Conservation (phyloP, 768 basidiomycete genomes). For the Holtermanniella nyarrowii region DNA sequence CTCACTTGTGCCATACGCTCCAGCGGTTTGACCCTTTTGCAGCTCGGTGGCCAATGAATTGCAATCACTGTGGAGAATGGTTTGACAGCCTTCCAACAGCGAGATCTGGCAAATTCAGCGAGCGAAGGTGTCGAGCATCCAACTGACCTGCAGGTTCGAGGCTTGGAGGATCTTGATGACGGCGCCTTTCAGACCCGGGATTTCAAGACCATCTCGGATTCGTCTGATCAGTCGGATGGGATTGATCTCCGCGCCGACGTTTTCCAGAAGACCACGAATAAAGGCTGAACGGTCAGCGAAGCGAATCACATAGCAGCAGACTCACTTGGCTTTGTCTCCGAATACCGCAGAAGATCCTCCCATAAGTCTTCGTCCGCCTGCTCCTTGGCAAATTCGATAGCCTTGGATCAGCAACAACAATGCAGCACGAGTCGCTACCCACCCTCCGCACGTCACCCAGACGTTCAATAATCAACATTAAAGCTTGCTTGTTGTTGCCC, state of each 20-base stretch:
- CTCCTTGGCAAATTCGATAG: constrained; percentile 96
- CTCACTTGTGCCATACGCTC: constrained; percentile 67
- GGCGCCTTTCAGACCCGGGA: constrained; percentile 86
- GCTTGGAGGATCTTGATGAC: constrained; percentile 95
- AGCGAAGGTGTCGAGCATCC: background rate
- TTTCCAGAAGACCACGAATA: constrained; percentile 88
- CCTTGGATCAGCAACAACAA: constrained; percentile 44
- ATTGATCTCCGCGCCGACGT: constrained; percentile 90
- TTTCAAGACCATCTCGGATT: constrained; percentile 92
- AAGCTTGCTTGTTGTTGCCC: constrained; percentile 93
- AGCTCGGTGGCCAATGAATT: constrained; percentile 58
- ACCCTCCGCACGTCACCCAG: constrained; percentile 85
- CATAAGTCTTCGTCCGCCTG: constrained; percentile 94
- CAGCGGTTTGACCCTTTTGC: constrained; percentile 65
- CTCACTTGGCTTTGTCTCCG: constrained; percentile 80
- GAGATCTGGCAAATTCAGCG: constrained; percentile 56
- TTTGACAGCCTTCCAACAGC: constrained; percentile 81
- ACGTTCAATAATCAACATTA: constrained; percentile 88
- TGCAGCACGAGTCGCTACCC: constrained; percentile 25
- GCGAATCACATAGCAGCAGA: constrained; percentile 1
- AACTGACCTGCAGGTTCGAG: constrained; percentile 62
- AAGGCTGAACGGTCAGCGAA: constrained; percentile 52
- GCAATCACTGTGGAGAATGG: constrained; percentile 74
- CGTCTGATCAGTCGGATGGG: constrained; percentile 87
- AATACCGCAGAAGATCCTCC: constrained; percentile 91